Evolutionary conservation across 2,329 filamentous ascomycete species (phyloP).

Genomic region (Paraphaeosphaeria minitans): DNA sequence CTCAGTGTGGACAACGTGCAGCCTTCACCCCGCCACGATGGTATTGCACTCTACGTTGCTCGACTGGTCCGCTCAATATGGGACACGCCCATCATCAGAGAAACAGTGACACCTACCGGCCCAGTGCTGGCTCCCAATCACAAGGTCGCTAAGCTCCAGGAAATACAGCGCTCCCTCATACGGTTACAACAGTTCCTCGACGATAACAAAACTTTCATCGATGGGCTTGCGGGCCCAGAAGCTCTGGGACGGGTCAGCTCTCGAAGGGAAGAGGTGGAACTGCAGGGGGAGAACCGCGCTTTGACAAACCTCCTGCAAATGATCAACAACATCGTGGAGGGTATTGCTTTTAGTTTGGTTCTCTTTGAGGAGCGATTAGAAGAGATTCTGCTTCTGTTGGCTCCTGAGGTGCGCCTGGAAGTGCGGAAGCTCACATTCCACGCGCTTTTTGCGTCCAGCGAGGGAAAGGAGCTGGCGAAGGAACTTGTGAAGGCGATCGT

Average conservation of each 20-base stretch:
- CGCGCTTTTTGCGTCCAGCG: constrained; percentile 76
- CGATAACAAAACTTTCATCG: constrained; percentile 87
- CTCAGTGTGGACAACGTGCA: constrained; percentile 79
- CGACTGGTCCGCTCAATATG: constrained; percentile 88
- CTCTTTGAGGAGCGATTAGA: constrained; percentile 92
- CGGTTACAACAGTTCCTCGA: constrained; percentile 81
- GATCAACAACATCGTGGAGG: constrained; percentile 90
- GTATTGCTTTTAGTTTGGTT: constrained; percentile 93
- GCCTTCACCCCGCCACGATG: constrained; percentile 87
- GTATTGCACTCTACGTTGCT: constrained; percentile 84
- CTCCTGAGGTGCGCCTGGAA: constrained; percentile 68
- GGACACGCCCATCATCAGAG: constrained; percentile 74
- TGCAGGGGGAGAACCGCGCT: constrained; percentile 93
- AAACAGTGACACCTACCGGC: constrained; percentile 61
- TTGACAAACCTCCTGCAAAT: constrained; percentile 84
- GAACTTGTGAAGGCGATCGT: constrained; percentile 96
- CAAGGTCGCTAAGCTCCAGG: constrained; percentile 68
- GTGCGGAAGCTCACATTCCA: constrained; percentile 85
- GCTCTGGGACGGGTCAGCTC: constrained; percentile 78
- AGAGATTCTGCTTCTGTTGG: constrained; percentile 80
- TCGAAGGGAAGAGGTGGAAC: constrained; percentile 86
- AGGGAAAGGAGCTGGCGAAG: constrained; percentile 88
- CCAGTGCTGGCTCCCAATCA: constrained; percentile 71
- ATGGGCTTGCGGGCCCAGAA: constrained; percentile 89
- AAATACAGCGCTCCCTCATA: constrained; percentile 80